phyloP scores from a whole-genome alignment of 2,329 filamentous ascomycete genomes.

The Mycogone perniciosa region DNA sequence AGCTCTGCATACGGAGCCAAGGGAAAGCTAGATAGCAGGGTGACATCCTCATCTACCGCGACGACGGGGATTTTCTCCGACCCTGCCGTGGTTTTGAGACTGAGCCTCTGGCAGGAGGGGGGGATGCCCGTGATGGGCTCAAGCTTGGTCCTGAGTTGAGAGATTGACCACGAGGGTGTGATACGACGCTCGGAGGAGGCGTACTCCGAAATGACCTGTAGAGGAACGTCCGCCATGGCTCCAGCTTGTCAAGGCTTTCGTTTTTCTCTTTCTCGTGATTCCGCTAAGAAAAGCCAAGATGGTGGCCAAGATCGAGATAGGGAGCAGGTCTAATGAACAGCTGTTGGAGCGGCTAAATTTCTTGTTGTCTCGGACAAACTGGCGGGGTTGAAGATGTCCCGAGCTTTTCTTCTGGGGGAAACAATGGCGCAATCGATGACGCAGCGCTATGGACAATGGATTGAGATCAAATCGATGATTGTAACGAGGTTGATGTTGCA shows the following conservation, averaged over 20 bases:
- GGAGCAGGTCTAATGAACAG: not conserved
- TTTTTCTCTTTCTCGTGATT: not conserved
- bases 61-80: constrained; percentile 59
- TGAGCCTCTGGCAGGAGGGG: constrained; percentile 68
- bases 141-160: constrained; percentile 76
- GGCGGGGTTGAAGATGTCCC: constrained; percentile 8
- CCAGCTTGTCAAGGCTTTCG: not conserved
- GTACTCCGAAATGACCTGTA: constrained; percentile 69
- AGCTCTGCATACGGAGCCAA: constrained; percentile 72
- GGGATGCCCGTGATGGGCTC: constrained; percentile 92
- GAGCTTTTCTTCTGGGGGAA: not conserved
- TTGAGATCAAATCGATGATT: not conserved
- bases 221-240: constrained; percentile 65
- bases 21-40: constrained; percentile 57
- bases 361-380: constrained; percentile 11
- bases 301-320: not conserved
- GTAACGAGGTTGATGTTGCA: too few species aligned
- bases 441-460: not conserved
- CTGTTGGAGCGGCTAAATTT: constrained; percentile 1
- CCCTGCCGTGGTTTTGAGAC: constrained; percentile 52
- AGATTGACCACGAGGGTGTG: constrained; percentile 85
- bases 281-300: not conserved
- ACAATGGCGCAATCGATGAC: not conserved
- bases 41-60: constrained; percentile 65
- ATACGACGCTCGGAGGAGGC: constrained; percentile 82